Conservation (phyloP, 176 grass and related monocot genomes). For the Eremochloa ophiuroides region DNA sequence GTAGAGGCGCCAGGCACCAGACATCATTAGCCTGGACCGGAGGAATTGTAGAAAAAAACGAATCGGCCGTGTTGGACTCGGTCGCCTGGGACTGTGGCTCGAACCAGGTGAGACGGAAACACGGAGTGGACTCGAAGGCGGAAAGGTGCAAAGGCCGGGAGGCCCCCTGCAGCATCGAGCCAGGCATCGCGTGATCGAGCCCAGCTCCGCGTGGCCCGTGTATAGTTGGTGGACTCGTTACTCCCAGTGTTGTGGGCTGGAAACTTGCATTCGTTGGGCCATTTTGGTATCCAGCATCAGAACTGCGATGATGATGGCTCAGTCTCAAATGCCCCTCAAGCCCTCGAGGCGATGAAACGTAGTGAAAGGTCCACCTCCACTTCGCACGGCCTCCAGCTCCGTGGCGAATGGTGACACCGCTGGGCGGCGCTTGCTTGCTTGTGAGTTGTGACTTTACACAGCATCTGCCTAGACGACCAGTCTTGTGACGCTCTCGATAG, state of each 20-base stretch:
- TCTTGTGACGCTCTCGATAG: background rate
- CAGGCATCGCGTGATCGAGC: background rate
- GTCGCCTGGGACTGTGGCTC: background rate
- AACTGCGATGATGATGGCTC: too few species aligned
- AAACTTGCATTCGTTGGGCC: background rate
- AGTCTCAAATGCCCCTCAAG: too few species aligned
- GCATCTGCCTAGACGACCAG: background rate
- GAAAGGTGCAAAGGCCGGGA: too few species aligned
- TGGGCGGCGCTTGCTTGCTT: background rate
- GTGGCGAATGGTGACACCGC: background rate
- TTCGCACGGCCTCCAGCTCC: background rate
- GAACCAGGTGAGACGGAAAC: background rate
- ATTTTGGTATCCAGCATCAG: background rate
- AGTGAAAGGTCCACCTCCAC: background rate
- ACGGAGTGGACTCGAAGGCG: background rate
- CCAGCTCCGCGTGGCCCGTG: background rate
- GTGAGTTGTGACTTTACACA: background rate
- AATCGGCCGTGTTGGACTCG: slow-evolving; percentile 43
- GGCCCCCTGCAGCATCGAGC: too few species aligned
- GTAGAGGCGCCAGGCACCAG: background rate
- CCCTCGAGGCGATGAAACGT: background rate
- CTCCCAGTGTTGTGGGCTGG: background rate
- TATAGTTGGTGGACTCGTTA: background rate
- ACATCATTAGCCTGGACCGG: slow-evolving; percentile 38
- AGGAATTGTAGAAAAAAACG: background rate